phyloP scores from a whole-genome alignment of 768 basidiomycete genomes.

The Auricularia cornea region DNA sequence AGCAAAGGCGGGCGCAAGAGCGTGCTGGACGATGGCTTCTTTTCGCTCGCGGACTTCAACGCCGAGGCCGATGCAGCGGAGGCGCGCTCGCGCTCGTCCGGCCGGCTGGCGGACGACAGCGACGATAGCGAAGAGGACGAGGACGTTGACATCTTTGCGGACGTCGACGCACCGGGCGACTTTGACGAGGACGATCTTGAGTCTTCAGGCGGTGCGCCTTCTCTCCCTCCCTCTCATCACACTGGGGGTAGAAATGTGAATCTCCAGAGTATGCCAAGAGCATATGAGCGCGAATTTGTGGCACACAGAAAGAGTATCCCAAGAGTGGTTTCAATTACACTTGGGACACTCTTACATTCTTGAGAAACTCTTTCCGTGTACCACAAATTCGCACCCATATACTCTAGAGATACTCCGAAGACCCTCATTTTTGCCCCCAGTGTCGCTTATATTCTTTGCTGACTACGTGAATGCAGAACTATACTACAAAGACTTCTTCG shows the following conservation, averaged over 20 bases:
- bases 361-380: too few species aligned
- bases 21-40: constrained; percentile 83
- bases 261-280: too few species aligned
- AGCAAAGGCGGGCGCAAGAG: constrained; percentile 25
- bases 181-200: constrained; percentile 40
- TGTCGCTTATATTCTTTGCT: too few species aligned
- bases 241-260: too few species aligned
- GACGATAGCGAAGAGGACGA: constrained; percentile 45
- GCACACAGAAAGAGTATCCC: too few species aligned
- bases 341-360: too few species aligned
- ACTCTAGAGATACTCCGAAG: too few species aligned
- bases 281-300: too few species aligned
- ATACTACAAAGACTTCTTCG: constrained; percentile 78
- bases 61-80: constrained; percentile 74
- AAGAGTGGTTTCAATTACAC: too few species aligned
- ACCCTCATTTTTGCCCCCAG: too few species aligned
- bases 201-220: constrained; percentile 34
- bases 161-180: constrained; percentile 36
- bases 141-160: constrained; percentile 60
- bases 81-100: constrained; percentile 50
- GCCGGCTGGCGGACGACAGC: constrained; percentile 43
- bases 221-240: constrained; percentile 2
- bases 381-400: too few species aligned
- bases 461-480: too few species aligned
- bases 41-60: constrained; percentile 82